phyloP scores from a whole-genome alignment of 805 yeast genomes.

The Metschnikowia colocasiae region DNA sequence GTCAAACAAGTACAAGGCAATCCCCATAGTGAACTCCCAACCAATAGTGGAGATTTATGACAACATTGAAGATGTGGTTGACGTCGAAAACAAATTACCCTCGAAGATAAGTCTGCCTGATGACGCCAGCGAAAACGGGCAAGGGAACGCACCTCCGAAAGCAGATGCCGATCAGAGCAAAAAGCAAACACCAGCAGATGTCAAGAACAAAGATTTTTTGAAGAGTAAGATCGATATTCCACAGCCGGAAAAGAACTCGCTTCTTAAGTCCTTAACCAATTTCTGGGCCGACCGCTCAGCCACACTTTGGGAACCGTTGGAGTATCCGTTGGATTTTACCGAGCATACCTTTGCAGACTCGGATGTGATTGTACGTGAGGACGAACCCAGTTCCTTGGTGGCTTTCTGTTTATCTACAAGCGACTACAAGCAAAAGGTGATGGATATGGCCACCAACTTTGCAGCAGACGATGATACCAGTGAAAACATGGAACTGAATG shows the following conservation, averaged over 20 bases:
- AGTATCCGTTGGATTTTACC: constrained; percentile 71
- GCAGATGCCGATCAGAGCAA: not conserved
- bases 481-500: constrained; percentile 26
- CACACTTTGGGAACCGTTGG: constrained; percentile 88
- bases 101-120: not conserved
- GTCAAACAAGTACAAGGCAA: constrained; percentile 60
- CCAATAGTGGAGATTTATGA: constrained; percentile 92
- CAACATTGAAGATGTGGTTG: constrained; percentile 84
- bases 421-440: constrained; percentile 71
- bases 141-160: not conserved
- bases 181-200: not conserved
- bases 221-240: constrained; percentile 27
- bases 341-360: constrained; percentile 95
- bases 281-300: constrained; percentile 99
- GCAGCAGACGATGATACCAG: constrained; percentile 9
- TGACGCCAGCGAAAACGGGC: not conserved
- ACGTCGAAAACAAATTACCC: constrained; percentile 29
- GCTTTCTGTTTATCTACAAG: constrained; percentile 87
- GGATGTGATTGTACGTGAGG: constrained; percentile 89
- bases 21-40: constrained; percentile 66
- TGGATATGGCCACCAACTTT: constrained; percentile 27
- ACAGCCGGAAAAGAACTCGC: constrained; percentile 63
- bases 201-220: constrained; percentile 1
- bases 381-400: constrained; percentile 91
- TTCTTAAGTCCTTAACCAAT: constrained; percentile 77